Evolutionary conservation across 192 early-diverging fungal species (phyloP).

Genomic region (Diversispora eburnea): DNA sequence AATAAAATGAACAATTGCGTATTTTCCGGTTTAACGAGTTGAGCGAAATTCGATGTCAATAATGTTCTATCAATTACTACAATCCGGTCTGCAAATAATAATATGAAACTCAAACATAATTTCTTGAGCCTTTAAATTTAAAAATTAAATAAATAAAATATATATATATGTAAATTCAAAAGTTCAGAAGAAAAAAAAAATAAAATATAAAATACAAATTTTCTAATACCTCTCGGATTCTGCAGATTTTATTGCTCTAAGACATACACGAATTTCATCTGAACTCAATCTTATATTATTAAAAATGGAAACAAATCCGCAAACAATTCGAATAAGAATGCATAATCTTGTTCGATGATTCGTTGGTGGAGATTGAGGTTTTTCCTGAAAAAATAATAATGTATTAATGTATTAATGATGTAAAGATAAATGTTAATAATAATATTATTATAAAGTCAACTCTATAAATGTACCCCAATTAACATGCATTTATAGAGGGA

Average conservation of each 20-base stretch:
- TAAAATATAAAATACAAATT: too few species aligned
- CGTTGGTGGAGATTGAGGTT: background rate
- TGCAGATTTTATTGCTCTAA: background rate
- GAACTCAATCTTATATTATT: background rate
- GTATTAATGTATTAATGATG: background rate
- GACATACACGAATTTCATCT: background rate
- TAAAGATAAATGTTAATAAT: background rate
- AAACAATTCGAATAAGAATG: slow-evolving; percentile 9
- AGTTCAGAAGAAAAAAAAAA: too few species aligned
- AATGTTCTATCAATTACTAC: background rate
- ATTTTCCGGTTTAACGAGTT: slow-evolving; percentile 13
- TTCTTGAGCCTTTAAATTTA: slow-evolving; percentile 1
- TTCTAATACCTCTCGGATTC: slow-evolving; percentile 13
- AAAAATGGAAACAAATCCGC: slow-evolving; percentile 6
- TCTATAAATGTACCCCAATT: too few species aligned
- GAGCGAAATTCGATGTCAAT: background rate
- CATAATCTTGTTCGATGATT: slow-evolving; percentile 2
- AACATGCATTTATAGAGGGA: too few species aligned
- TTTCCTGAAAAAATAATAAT: background rate
- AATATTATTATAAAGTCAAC: background rate
- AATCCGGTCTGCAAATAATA: background rate
- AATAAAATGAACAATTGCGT: slow-evolving; percentile 16
- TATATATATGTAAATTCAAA: too few species aligned
- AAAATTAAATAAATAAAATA: background rate
- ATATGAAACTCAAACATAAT: slow-evolving; percentile 19